A percentile compares a stretch with the other conserved stretches of the same genome.
phyloP scores from a whole-genome alignment of 768 basidiomycete species.

The Brasilioporus rufonigricans region DNA sequence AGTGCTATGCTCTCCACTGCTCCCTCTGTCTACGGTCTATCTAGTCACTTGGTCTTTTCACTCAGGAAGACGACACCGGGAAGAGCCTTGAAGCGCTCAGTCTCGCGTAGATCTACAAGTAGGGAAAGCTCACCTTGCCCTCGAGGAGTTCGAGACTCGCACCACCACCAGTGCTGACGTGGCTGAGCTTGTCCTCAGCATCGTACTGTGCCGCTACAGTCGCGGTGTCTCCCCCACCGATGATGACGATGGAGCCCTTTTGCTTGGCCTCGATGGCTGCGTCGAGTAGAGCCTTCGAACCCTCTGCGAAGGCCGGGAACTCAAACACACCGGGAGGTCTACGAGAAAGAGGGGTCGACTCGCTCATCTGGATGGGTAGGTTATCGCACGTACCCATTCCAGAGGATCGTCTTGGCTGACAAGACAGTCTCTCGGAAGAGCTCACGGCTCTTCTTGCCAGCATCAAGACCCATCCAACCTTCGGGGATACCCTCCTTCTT shows the following conservation, averaged over 20 bases:
- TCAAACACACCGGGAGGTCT: conserved; percentile 99
- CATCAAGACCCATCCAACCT: conserved; percentile 95
- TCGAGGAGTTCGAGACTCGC: conserved; percentile 94
- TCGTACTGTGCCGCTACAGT: conserved; percentile 87
- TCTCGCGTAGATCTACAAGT: conserved; percentile 5
- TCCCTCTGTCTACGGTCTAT: conserved; percentile 12
- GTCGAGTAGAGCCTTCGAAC: conserved; percentile 81
- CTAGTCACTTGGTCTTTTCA: conserved; percentile 50
- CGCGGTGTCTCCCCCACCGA: conserved; percentile 96
- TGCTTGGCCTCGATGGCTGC: conserved; percentile 84
- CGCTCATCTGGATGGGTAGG: not conserved
- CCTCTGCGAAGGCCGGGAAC: conserved; percentile 85
- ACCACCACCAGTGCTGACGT: conserved; percentile 95
- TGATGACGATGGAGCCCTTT: conserved; percentile 87
- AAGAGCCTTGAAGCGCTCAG: conserved; percentile 50
- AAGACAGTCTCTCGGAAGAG: conserved; percentile 78
- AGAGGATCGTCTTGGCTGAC: conserved; percentile 92
- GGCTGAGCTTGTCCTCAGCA: conserved; percentile 86
- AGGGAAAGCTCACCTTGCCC: conserved; percentile 72
- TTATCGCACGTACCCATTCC: conserved; percentile 74
- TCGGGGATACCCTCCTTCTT: conserved; percentile 85
- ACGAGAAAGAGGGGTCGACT: conserved; percentile 9
- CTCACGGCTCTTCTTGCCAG: conserved; percentile 78
- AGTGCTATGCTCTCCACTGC: not conserved
- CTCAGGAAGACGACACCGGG: conserved; percentile 92